Conservation (phyloP, 2,329 filamentous ascomycete genomes). For the Trematosphaeria pertusa region DNA sequence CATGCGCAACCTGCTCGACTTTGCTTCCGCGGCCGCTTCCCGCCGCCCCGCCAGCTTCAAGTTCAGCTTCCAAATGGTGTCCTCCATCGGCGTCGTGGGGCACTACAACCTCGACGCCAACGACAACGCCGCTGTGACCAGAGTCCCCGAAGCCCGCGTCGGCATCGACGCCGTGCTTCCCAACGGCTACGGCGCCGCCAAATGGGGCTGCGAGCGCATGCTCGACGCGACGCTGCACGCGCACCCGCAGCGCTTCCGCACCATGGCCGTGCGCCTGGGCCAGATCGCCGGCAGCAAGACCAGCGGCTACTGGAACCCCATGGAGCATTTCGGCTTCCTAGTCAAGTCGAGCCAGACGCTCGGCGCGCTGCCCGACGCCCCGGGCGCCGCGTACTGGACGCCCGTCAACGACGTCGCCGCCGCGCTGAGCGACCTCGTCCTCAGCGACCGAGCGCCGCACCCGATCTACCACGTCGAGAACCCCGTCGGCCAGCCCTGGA, state of each 20-base stretch:
- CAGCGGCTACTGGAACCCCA: conserved; percentile 63
- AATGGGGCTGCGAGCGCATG: conserved; percentile 59
- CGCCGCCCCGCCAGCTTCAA: conserved; percentile 12
- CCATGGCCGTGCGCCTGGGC: conserved; percentile 55
- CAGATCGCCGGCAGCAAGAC: conserved; percentile 61
- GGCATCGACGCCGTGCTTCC: conserved; percentile 50
- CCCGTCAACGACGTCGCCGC: conserved; percentile 54
- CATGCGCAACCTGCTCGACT: conserved; percentile 58
- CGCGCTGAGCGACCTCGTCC: conserved; percentile 44
- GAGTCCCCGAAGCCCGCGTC: conserved; percentile 55
- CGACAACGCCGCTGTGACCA: conserved; percentile 9
- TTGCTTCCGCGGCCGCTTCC: conserved; percentile 47
- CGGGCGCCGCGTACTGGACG: conserved; percentile 54
- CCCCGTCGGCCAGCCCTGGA: conserved; percentile 52
- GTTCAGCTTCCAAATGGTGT: conserved; percentile 51
- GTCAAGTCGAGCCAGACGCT: conserved; percentile 60
- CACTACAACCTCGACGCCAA: conserved; percentile 33
- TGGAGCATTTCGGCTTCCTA: conserved; percentile 60
- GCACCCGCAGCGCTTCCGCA: conserved; percentile 52
- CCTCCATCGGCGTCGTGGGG: conserved; percentile 52
- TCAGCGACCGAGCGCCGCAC: conserved; percentile 24
- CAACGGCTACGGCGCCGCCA: conserved; percentile 62
- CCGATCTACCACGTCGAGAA: conserved; percentile 57
- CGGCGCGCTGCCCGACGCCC: conserved; percentile 50
- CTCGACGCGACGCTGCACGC: conserved; percentile 57